phyloP scores from a whole-genome alignment of 495 filamentous ascomycete species.

The Saxophila tyrrhenica region DNA sequence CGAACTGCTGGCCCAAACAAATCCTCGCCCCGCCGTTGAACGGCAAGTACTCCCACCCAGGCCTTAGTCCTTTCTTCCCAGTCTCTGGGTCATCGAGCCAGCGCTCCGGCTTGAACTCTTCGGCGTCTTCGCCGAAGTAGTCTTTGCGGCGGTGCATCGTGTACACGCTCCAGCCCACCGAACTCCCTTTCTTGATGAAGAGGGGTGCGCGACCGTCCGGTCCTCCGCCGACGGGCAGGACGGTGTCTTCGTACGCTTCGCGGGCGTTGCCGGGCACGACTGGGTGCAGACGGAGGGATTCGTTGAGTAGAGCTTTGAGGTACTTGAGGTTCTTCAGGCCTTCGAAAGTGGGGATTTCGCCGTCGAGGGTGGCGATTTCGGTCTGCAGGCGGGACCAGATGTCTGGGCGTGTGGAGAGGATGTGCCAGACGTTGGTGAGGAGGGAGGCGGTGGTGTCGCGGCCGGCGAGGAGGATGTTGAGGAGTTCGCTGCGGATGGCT shows the following conservation, averaged over 20 bases:
- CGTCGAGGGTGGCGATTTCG: conserved; percentile 21
- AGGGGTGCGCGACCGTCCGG: conserved; percentile 24
- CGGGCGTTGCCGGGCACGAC: conserved; percentile 27
- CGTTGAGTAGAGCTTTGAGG: conserved; percentile 25
- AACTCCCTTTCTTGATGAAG: conserved; percentile 23
- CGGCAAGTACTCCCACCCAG: conserved; percentile 31
- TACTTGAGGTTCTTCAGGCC: conserved; percentile 27
- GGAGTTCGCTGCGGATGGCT: conserved; percentile 26
- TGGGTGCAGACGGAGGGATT: conserved; percentile 26
- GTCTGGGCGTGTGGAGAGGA: conserved; percentile 21
- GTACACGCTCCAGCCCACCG: conserved; percentile 22
- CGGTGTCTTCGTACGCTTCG: conserved; percentile 24
- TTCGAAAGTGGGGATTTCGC: conserved; percentile 22
- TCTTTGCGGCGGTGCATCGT: conserved; percentile 28
- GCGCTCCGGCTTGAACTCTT: conserved; percentile 28
- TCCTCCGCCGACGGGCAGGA: conserved; percentile 28
- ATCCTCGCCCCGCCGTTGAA: conserved; percentile 34
- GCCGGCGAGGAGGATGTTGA: conserved; percentile 30
- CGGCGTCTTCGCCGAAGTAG: conserved; percentile 27
- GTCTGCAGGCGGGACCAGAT: conserved; percentile 22
- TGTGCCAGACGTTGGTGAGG: conserved; percentile 25
- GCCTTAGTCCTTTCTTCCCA: conserved; percentile 23
- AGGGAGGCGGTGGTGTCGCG: conserved; percentile 36
- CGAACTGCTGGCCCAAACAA: conserved; percentile 28
- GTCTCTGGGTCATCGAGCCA: conserved; percentile 24